Conservation (phyloP, 345 rosid species). For the Eutrema yunnanense region DNA sequence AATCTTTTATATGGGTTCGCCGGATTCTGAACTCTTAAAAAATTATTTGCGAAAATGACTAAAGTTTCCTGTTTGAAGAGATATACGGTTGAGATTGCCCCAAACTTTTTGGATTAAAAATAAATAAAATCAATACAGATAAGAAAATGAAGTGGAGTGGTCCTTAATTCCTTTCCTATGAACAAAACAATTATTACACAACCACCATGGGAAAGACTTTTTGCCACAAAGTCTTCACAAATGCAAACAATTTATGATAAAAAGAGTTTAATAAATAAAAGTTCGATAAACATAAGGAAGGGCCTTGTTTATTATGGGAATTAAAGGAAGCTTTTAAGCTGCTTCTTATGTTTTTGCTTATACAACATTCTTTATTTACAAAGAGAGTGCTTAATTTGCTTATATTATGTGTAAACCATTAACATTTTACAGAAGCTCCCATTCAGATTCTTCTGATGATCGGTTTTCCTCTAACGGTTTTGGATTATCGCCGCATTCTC, state of each 20-base stretch:
- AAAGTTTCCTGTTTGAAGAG: constrained; percentile 5
- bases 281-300: background rate
- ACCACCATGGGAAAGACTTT: constrained; percentile 20
- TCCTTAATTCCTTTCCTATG: background rate
- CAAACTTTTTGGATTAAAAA: background rate
- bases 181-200: constrained; percentile 26
- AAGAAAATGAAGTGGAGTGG: constrained; percentile 16
- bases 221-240: background rate
- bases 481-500: constrained; percentile 4
- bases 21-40: constrained; percentile 8
- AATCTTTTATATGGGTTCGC: background rate
- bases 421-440: constrained; percentile 67
- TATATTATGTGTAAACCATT: background rate
- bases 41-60: constrained; percentile 20
- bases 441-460: constrained; percentile 49
- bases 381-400: background rate
- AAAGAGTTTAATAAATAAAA: background rate
- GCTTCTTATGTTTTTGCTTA: constrained; percentile 17
- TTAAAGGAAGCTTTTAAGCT: constrained; percentile 9
- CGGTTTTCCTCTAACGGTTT: background rate
- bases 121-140: background rate
- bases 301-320: background rate
- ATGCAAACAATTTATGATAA: background rate
- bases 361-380: constrained; percentile 17
- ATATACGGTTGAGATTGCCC: background rate